Evolutionary conservation across 2,329 filamentous ascomycete species (phyloP), one percentile per base, ranked within the genome.

Genomic region (Periglandula ipomoeae): DNA sequence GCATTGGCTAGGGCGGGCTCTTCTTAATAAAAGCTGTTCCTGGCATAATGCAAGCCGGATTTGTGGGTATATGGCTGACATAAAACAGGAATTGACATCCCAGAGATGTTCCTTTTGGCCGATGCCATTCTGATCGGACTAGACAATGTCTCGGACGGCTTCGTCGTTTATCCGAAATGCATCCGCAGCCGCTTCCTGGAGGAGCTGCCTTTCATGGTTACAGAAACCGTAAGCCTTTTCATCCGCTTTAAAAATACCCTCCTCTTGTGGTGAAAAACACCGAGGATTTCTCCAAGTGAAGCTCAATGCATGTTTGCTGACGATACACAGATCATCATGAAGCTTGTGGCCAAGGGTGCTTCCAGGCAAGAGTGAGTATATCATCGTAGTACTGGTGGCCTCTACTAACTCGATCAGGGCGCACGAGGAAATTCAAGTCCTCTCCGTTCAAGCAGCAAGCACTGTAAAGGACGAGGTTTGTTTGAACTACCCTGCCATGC

Each of bases 121-220:
- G 84, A 89, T 56, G 78, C 82, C 19, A 77, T 89, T 55, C 70
- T 84, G 7, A 78, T 86, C 43, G 73, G 80, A 7, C 66, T 83
- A 49, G 79, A 87, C 62, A 88, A 88, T 56, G 76, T 89, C 41
- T 75, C 74, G 26, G 72, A 75, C 47, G 84, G 85, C 9, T 71
- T 89, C 10, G 83, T 87, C n/a, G 78, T 95, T 35, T 95, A 94
- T 67, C 87, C 87, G 3, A 76, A 79, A 49, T 74, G 82, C 49
- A 88, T 94, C 62, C 72, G 75, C 52, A 73, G 76, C 50, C 82
- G 77, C 53, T 73, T 94, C 41, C 76, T 82, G 56, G 77, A 82
- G 53, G 87, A 94, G 67, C 78, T 96, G 13, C 90, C 90, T 1
- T 95, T 95, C 69, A 94, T 91, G 85, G 77, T 82, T 7, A 89